phyloP scores from a whole-genome alignment of 208 protist genomes.

The Trypanosoma grayi region DNA sequence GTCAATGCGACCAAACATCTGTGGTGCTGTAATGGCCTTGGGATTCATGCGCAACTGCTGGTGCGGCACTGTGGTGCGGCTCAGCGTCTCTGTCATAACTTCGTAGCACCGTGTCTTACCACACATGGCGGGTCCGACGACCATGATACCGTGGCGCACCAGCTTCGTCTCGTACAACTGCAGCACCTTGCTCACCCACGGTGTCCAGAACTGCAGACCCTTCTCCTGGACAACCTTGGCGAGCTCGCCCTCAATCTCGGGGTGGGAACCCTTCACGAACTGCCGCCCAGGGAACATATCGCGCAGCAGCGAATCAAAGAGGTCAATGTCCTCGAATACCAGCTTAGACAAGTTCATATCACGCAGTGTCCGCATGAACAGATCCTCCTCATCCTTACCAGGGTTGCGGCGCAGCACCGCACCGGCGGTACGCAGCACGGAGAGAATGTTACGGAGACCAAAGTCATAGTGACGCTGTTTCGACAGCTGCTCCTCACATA shows the following conservation, averaged over 20 bases:
- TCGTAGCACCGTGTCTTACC: slow-evolving; percentile 95
- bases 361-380: slow-evolving; percentile 96
- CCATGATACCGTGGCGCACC: slow-evolving; percentile 95
- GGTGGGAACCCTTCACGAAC: slow-evolving; percentile 90
- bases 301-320: slow-evolving; percentile 96
- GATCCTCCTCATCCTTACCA: slow-evolving; percentile 91
- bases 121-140: slow-evolving; percentile 92
- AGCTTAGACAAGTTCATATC: slow-evolving; percentile 99
- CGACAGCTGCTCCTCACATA: slow-evolving; percentile 98
- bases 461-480: slow-evolving; percentile 99
- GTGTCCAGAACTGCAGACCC: slow-evolving; percentile 79
- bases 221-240: slow-evolving; percentile 84
- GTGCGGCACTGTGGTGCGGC: slow-evolving; percentile 81
- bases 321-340: slow-evolving; percentile 96
- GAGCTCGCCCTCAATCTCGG: slow-evolving; percentile 91
- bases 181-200: slow-evolving; percentile 92
- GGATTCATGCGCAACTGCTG: slow-evolving; percentile 95
- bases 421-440: slow-evolving; percentile 95
- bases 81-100: slow-evolving; percentile 87
- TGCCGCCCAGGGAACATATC: slow-evolving; percentile 93
- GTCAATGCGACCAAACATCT: slow-evolving; percentile 97
- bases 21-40: slow-evolving; percentile 93
- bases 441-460: slow-evolving; percentile 97
- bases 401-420: slow-evolving; percentile 84
- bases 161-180: slow-evolving; percentile 96